Evolutionary conservation across 495 filamentous ascomycete genomes (phyloP).

Genomic region (Neurospora sp.): DNA sequence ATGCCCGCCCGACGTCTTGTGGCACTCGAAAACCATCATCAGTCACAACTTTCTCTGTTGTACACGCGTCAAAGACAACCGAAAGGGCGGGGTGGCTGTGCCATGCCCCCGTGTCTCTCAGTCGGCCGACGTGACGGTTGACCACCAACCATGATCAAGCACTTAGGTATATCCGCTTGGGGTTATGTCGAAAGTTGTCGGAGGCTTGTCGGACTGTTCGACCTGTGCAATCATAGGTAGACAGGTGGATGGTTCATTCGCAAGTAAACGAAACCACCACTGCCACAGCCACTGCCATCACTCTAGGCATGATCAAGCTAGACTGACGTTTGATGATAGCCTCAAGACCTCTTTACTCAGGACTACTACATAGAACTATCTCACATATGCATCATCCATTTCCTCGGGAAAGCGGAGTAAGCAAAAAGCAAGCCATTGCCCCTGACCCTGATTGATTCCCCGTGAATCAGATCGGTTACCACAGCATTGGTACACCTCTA

Average conservation of each 20-base stretch:
- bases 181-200: not conserved
- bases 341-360: not conserved
- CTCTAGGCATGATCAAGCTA: not conserved
- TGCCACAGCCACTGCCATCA: not conserved
- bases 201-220: not conserved
- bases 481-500: not conserved
- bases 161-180: not conserved
- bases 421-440: not conserved
- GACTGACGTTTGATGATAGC: not conserved
- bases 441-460: not conserved
- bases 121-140: not conserved
- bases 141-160: not conserved
- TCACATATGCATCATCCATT: not conserved
- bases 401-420: not conserved
- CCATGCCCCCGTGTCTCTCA: not conserved
- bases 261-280: not conserved
- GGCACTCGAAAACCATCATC: not conserved
- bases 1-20: not conserved
- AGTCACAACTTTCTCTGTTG: not conserved
- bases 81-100: not conserved
- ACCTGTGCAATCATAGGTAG: not conserved
- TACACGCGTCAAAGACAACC: not conserved
- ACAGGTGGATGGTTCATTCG: not conserved
- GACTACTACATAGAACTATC: not conserved
- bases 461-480: not conserved